Evolutionary conservation across 768 basidiomycete species (phyloP), one percentile per base, ranked within the genome.

Genomic region (Rhodotorula diobovata): DNA sequence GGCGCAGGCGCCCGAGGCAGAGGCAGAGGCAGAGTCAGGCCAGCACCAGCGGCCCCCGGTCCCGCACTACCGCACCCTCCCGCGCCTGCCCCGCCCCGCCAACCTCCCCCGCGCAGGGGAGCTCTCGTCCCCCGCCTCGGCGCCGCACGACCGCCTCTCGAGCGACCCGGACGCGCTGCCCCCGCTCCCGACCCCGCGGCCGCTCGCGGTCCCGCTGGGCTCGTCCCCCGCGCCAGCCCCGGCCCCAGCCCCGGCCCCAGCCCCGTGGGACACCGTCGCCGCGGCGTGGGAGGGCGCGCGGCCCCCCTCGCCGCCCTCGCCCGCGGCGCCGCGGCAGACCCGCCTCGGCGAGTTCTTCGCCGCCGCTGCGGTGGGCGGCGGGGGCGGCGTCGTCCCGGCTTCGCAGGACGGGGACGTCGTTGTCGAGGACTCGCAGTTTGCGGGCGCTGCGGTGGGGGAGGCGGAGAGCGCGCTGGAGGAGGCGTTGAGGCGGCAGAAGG

Each of bases 291-390:
- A 25, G 5, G 65, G 57, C 30, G 65, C 65, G 10, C n/a, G 48
- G 20, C 46, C 64, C 14, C 46, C 35, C 0, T 46, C 63, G 1
- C 46, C 57, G 25, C 46, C 35, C 18, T 35, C 56, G 4, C 63
- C 63, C 7, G 35, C 41, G 2, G 55, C 63, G 9, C 45, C 65
- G 28, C 46, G 65, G 10, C 65, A 66, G 23, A 21, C 56, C 20
- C 37, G 28, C 15, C 56, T 66, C 23, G 65, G 48, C 34, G 65
- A 66, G 37, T 66, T 66, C 57, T 66, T 66, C 20, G 23, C 9
- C 37, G n/a, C n/a, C n/a, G n/a, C n/a, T n/a, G n/a, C n/a, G n/a
- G n/a, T n/a, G n/a, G n/a, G n/a, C n/a, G n/a, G n/a, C n/a, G n/a
- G n/a, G n/a, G n/a, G n/a, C n/a, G n/a, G n/a, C n/a, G 34, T 35